Evolutionary conservation across 192 early-diverging fungal species (phyloP), one percentile per base, ranked within the genome.

Genomic region (Entomortierella beljakovae): DNA sequence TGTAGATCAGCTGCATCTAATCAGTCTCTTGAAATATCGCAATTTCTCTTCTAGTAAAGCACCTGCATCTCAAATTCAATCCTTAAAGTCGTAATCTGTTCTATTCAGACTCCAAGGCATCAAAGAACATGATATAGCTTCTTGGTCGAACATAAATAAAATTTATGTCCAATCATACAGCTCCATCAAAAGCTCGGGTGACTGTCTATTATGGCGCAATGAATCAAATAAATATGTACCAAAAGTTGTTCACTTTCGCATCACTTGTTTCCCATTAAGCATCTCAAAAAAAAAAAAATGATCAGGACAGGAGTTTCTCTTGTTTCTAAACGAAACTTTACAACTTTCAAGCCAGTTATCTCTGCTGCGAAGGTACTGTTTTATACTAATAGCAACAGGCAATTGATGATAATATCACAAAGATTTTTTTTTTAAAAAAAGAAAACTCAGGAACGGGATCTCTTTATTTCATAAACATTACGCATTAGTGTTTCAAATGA

Each of bases 331-430:
- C 32, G 75, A 28, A 29, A 48, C 23, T 79, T 70, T 56, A 52
- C 75, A 0, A 70, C 75, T n/a, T 46, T 28, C 48, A 72, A 69
- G n/a, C 75, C 75, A n/a, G 56, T 79, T 40, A 79, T 79, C 55
- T 64, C 60, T 11, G 75, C 61, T 26, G 62, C 75, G 26, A 79
- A 79, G 68, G 75, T 79, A 70, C 5, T 11, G 35, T n/a, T 3
- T 38, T 13, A 40, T 40, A 40, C 37, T 13, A 40, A 40, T 40
- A 9, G 6, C 37, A 9, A 40, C 37, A 40, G 6, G 6, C 37
- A 40, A 53, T 1, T 29, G 33, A 23, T 51, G 29, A 33, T 37
- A 18, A 32, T 11, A 5, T 16, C 57, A 56, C n/a, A n/a, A n/a
- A n/a, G n/a, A n/a, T n/a, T n/a, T n/a, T n/a, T n/a, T n/a, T n/a